Evolutionary conservation across 139 green algal species (phyloP).

Genomic region (Coelastrella sp.): DNA sequence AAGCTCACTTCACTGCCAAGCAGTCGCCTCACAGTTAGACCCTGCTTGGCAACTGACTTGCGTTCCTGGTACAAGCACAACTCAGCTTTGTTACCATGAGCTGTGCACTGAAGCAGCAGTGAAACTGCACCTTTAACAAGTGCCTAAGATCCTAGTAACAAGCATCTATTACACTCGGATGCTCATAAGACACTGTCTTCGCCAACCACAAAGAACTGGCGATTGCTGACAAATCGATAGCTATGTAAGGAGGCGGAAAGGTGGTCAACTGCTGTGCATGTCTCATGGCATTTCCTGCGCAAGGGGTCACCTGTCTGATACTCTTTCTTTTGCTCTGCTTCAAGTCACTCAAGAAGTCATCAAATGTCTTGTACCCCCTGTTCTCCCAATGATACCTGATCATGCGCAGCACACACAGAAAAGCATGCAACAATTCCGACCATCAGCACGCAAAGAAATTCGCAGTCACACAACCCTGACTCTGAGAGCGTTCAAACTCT

Average conservation of each 20-base stretch:
- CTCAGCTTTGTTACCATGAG: too few species aligned
- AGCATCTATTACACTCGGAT: too few species aligned
- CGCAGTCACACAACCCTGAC: neutral
- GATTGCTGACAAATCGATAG: too few species aligned
- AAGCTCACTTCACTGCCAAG: constrained; percentile 71
- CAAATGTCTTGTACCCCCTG: constrained; percentile 78
- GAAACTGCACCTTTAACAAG: too few species aligned
- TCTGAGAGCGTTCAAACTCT: too few species aligned
- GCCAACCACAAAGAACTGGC: too few species aligned
- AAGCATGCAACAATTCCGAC: neutral
- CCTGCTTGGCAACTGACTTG: constrained; percentile 74
- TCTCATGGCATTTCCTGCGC: neutral
- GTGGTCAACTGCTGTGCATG: too few species aligned
- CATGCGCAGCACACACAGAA: neutral
- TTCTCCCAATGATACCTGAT: constrained; percentile 66
- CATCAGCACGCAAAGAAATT: neutral
- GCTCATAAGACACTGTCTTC: too few species aligned
- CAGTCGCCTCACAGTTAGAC: constrained; percentile 72
- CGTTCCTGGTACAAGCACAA: constrained; percentile 72
- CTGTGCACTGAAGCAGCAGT: too few species aligned
- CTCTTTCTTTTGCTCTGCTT: constrained; percentile 90
- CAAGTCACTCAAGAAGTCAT: constrained; percentile 87
- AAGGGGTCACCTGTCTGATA: constrained; percentile 82
- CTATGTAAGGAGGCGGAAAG: too few species aligned
- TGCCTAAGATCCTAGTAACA: too few species aligned